Conservation (phyloP, 129 eudicot species). For the Centaurea solstitialis region DNA sequence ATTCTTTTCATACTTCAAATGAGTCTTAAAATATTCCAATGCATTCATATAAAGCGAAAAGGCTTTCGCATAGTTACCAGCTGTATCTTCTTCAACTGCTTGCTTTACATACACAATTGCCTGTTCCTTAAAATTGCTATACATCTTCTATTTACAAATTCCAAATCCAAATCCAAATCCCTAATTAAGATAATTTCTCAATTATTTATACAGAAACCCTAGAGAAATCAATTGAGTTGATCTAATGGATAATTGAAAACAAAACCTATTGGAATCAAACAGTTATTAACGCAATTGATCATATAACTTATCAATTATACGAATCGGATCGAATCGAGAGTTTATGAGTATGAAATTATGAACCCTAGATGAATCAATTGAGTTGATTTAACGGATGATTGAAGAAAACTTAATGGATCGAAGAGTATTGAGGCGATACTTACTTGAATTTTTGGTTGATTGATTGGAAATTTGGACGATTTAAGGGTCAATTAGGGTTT, state of each 20-base stretch:
- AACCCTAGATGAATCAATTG: not conserved
- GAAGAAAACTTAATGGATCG: not conserved
- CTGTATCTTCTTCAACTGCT: slow-evolving; percentile 71
- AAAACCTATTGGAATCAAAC: no score
- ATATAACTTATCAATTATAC: no score
- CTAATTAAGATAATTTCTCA: not conserved
- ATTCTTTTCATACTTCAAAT: slow-evolving; percentile 69
- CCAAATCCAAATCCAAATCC: not conserved
- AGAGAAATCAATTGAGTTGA: no score
- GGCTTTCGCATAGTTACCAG: slow-evolving; percentile 65
- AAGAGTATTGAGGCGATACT: slow-evolving; percentile 8
- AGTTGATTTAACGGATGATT: not conserved
- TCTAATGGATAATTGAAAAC: no score
- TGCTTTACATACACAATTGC: slow-evolving; percentile 71
- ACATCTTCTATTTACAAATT: slow-evolving; percentile 40
- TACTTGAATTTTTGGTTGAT: slow-evolving; percentile 20
- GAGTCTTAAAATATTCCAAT: slow-evolving; percentile 63
- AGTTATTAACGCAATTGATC: no score
- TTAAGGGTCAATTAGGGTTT: slow-evolving; percentile 15
- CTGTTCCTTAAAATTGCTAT: slow-evolving; percentile 74
- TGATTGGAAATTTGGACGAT: not conserved
- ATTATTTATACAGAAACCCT: not conserved
- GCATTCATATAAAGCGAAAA: slow-evolving; percentile 69
- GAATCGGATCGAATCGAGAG: slow-evolving; percentile 2
- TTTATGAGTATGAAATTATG: not conserved